A percentile compares a stretch with the other conserved stretches of the same genome.
Evolutionary conservation across 129 eudicot species (phyloP).

Genomic region (Centrapalus pauciflorus): DNA sequence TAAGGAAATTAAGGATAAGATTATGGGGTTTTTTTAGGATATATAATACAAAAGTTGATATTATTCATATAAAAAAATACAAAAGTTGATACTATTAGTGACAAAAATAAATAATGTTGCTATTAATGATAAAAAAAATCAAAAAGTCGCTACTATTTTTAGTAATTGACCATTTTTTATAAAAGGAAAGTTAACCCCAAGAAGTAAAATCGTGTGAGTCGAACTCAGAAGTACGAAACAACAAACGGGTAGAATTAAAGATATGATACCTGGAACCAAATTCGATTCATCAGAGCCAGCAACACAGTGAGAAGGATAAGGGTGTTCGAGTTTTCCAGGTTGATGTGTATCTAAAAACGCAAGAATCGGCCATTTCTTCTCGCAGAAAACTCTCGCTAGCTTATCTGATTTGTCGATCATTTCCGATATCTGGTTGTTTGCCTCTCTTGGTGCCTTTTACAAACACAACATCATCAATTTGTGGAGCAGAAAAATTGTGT

Average conservation of each 20-base stretch:
- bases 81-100: no score
- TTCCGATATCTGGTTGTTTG: conserved; percentile 39
- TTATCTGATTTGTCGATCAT: conserved; percentile 55
- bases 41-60: no score
- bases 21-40: no score
- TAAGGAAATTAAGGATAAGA: no score
- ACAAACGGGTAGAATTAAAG: neutral
- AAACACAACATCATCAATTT: conserved; percentile 7
- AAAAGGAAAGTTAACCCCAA: neutral
- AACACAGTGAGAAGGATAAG: conserved; percentile 75
- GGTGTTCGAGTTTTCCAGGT: conserved; percentile 67
- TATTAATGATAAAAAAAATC: no score
- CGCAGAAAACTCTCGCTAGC: conserved; percentile 45
- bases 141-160: no score
- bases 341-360: conserved; percentile 71
- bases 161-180: no score
- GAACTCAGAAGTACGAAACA: no score
- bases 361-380: conserved; percentile 65
- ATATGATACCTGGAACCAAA: conserved; percentile 57
- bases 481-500: no score
- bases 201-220: no score
- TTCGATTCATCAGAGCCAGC: conserved; percentile 63
- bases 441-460: conserved; percentile 63
- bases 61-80: no score
- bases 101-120: no score